Evolutionary conservation across 2,329 filamentous ascomycete species (phyloP).

Genomic region (Pseudocercospora pini-densiflorae): DNA sequence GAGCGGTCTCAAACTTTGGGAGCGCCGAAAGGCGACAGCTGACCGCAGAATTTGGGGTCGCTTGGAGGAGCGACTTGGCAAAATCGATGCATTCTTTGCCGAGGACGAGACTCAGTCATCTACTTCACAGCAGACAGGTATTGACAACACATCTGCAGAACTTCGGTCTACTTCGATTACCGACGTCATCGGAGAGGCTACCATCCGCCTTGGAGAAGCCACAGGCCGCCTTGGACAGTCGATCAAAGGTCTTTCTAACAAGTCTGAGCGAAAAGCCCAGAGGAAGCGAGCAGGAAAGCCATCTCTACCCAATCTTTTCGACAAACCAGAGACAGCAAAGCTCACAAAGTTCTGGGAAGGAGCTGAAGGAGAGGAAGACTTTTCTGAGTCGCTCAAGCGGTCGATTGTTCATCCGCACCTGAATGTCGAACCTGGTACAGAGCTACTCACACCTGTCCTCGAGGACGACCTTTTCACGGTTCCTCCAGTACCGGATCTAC

Average conservation of each 20-base stretch:
- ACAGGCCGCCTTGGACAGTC: background rate
- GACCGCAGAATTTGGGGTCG: background rate
- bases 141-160: background rate
- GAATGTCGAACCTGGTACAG: background rate
- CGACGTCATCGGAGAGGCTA: too few species aligned
- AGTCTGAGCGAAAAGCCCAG: constrained; percentile 1
- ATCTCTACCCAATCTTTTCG: constrained; percentile 14
- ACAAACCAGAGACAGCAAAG: constrained; percentile 22
- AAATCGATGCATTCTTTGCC: background rate
- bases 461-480: background rate
- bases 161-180: background rate
- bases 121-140: background rate
- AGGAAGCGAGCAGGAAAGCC: constrained; percentile 13
- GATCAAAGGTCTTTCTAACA: background rate
- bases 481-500: constrained; percentile 6
- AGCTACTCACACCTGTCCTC: background rate
- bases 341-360: constrained; percentile 24
- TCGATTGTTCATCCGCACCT: constrained; percentile 6
- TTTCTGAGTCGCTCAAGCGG: background rate
- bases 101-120: background rate
- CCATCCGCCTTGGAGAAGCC: background rate
- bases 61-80: background rate
- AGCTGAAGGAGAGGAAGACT: constrained; percentile 6
- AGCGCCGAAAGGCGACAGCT: background rate
- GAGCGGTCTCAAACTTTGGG: background rate